Base-by-base conservation (phyloP, 345 rosid species). In the Cardiospermum halicacabum region DNA sequence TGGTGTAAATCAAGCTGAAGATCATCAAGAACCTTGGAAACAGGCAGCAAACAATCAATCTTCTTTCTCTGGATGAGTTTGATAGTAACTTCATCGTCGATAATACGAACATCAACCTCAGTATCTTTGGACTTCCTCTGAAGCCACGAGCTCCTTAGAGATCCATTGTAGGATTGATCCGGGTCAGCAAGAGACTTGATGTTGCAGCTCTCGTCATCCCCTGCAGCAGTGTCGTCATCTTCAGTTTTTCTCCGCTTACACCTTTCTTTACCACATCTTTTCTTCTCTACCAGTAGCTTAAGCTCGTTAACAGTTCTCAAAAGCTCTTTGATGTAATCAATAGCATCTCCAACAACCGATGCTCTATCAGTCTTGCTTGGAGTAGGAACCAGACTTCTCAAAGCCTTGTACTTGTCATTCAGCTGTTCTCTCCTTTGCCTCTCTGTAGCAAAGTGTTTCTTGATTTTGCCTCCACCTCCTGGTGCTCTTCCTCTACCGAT, bases 21-120 rank as follows among this genome's bases (percentile, higher is more conserved):
- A 22, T 89, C 91, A 34, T 91, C 89, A 11, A 94, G 85, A 5
- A 83, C 82, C 73, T 80, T 82, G 56, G 99, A 81, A 28, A 89
- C 93, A 69, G 70, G 71, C 63, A 88, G 70, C 88, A 94, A 75
- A 75, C 96, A 82, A 22, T 94, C 83, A 48, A 83, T 84, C 75
- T 86, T 88, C 87, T 90, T 89, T 36, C 88, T 75, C 71, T 85
- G 96, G 11, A 88, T 81, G 18, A 92, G 80, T 75, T 90, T 89
- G 70, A 92, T 89, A 30, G 92, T 87, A 26, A 91, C 96, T 77
- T 91, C 97, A 27, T 85, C 96, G 32, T 89, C 91, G 18, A 89
- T 66, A 27, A 94, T 83, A 47, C 95, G 87, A 42, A 94, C 96
- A 69, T 94, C 95, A 2, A 91, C 89, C 74, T 94, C 96, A 0